Evolutionary conservation across 768 basidiomycete genomes (phyloP).

Genomic region (Collybia sordida): DNA sequence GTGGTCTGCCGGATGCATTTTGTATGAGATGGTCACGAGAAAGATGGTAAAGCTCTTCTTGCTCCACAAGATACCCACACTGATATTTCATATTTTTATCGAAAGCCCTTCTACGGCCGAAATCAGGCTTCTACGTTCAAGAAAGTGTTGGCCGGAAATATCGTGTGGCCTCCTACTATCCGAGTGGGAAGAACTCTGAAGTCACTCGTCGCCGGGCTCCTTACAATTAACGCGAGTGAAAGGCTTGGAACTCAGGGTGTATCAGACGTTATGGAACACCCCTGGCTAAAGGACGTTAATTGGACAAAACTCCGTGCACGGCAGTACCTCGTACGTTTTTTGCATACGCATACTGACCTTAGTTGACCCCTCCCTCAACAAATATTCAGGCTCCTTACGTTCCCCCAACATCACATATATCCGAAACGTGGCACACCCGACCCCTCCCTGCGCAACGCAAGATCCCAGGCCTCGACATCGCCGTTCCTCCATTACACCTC

Average conservation of each 20-base stretch:
- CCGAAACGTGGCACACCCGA: conserved; percentile 35
- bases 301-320: conserved; percentile 46
- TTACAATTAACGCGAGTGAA: conserved; percentile 31
- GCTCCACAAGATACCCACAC: background rate
- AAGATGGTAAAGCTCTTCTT: conserved; percentile 27
- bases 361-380: background rate
- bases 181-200: conserved; percentile 39
- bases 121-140: conserved; percentile 23
- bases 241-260: conserved; percentile 38
- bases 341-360: conserved; percentile 1
- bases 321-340: conserved; percentile 41
- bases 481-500: conserved; percentile 30
- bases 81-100: background rate
- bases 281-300: conserved; percentile 45
- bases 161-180: conserved; percentile 37
- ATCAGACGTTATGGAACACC: conserved; percentile 36
- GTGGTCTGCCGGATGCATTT: conserved; percentile 50
- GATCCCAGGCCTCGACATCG: conserved; percentile 40
- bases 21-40: conserved; percentile 53
- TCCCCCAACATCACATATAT: conserved; percentile 20
- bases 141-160: conserved; percentile 24
- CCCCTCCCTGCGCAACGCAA: conserved; percentile 32
- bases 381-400: conserved; percentile 41
- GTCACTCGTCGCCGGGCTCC: conserved; percentile 40
- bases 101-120: conserved; percentile 15